phyloP scores from a whole-genome alignment of 768 basidiomycete species.

The Termitomyces sp. region DNA sequence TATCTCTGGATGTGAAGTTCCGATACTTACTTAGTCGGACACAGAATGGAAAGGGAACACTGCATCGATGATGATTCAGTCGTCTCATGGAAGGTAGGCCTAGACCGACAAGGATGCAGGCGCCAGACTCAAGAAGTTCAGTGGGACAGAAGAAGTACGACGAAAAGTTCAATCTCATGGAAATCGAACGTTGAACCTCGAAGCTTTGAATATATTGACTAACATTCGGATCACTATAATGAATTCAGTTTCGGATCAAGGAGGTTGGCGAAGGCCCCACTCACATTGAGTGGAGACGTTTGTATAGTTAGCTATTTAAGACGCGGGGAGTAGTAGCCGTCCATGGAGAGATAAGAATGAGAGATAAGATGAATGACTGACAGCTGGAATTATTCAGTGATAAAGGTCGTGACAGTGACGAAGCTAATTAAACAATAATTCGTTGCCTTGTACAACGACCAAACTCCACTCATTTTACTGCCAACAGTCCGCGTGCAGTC shows the following conservation, averaged over 20 bases:
- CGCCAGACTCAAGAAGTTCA: background rate
- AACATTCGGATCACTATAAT: background rate
- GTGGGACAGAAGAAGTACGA: background rate
- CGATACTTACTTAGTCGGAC: background rate
- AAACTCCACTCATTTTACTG: slow-evolving; percentile 4
- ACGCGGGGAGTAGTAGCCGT: background rate
- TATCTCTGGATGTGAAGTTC: background rate
- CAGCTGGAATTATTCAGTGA: background rate
- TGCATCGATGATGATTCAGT: background rate
- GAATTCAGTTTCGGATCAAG: background rate
- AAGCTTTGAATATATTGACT: background rate
- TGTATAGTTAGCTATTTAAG: background rate
- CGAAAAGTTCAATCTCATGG: too few relatives aligned
- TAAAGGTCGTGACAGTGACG: slow-evolving; percentile 4
- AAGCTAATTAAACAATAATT: background rate
- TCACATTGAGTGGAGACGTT: background rate
- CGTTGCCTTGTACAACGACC: background rate
- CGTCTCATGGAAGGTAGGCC: background rate
- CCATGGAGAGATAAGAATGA: background rate
- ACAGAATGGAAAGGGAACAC: background rate
- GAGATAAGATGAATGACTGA: background rate
- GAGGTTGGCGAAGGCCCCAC: background rate
- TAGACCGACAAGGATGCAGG: background rate
- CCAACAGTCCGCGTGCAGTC: background rate
- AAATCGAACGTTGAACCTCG: too few relatives aligned